These are phyloP conservation scores for Cryphonectria carpinicola DNA, from an alignment of 2,329 filamentous ascomycete species.

Conservation along the genomic window DNA sequence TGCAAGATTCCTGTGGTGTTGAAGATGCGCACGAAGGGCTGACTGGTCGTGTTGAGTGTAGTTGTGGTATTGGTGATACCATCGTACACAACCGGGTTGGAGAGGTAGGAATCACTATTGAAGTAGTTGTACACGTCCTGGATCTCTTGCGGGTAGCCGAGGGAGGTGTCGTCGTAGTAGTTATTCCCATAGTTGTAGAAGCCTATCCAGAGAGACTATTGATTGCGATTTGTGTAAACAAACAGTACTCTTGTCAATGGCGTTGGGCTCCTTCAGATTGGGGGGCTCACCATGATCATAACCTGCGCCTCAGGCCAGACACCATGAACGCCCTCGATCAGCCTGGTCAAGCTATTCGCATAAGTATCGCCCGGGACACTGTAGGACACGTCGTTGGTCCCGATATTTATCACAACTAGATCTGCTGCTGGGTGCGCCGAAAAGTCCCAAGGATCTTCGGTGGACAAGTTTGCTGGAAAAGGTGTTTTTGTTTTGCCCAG, in stretches of 20 bases:
- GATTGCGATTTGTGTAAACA: neutral
- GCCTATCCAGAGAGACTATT: conserved; percentile 56
- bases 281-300: conserved; percentile 44
- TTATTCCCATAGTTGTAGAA: conserved; percentile 55
- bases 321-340: conserved; percentile 51
- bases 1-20: conserved; percentile 64
- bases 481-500: neutral
- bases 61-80: conserved; percentile 44
- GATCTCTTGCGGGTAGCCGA: conserved; percentile 54
- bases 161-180: conserved; percentile 46
- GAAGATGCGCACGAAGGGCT: conserved; percentile 63
- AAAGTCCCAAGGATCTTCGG: conserved; percentile 51
- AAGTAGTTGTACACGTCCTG: conserved; percentile 56
- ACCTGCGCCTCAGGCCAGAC: conserved; percentile 52
- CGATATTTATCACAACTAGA: conserved; percentile 51
- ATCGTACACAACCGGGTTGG: conserved; percentile 45
- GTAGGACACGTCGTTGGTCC: conserved; percentile 48
- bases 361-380: conserved; percentile 45
- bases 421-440: conserved; percentile 46
- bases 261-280: conserved; percentile 17
- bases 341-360: conserved; percentile 46
- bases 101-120: conserved; percentile 49
- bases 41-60: conserved; percentile 35
- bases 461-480: conserved; percentile 33
- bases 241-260: conserved; percentile 25